Base-by-base conservation (phyloP, 2,329 filamentous ascomycete genomes). In the Fusarium burgessii region DNA sequence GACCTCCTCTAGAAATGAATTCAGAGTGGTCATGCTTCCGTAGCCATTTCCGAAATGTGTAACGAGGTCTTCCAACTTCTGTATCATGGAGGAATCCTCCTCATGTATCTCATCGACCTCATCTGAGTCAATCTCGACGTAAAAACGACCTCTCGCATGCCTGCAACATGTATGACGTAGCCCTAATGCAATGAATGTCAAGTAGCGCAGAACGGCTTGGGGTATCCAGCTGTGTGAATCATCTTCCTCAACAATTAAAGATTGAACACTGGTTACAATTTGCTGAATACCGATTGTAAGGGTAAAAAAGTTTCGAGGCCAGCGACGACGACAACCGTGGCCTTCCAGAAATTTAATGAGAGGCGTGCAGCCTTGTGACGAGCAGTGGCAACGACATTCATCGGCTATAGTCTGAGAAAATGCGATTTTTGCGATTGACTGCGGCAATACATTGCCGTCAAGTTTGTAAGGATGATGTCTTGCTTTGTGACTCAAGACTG, bases 41-140 rank as follows among this genome's bases (percentile, higher is more conserved):
- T 50, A 50, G 8, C 46, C 46, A 0, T 23, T 0, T 0, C 46
- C 29, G 0, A 50, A 50, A 0, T 14, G 7, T 3, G 4, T 7
- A 7, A 50, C 29, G 0, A 50, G 29, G 15, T 50, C 29, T 18
- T 50, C 29, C 0, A 50, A 3, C 2, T 23, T 7, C 4, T 25
- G 29, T 2, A 50, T 12, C 0, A 7, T 35, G 20, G 0, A n/a
- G 9, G 29, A 50, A 9, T 50, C 46, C 29, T 35, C 46, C 0
- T 50, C 46, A 7, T 50, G 46, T 13, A 50, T 50, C 46, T 50
- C 46, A 14, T 35, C 4, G 0, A 50, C 18, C 15, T 50, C 46
- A 0, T 18, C 29, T 7, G 27, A 5, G 10, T 50, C 46, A n/a
- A 50, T 33, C 1, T 0, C 17, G 0, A 5, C 23, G 20, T n/a